A percentile compares a stretch with the other conserved stretches of the same genome.
phyloP scores from a whole-genome alignment of 2,329 filamentous ascomycete species.

The Aspergillus sclerotialis region DNA sequence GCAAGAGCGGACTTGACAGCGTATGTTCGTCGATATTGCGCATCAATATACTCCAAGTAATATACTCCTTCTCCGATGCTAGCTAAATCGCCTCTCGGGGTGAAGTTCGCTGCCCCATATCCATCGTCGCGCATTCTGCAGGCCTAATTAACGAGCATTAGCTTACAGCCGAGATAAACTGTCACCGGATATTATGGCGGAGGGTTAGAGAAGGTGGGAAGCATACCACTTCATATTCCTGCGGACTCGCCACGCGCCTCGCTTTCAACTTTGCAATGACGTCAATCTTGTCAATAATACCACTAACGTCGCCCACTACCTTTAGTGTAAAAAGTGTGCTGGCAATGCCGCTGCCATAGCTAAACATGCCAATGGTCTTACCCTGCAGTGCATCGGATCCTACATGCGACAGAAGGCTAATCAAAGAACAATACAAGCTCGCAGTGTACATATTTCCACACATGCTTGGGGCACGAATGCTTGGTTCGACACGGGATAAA shows the following conservation, averaged over 20 bases:
- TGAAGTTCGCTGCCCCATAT: too few species aligned
- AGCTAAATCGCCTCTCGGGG: too few species aligned
- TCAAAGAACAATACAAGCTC: conserved; percentile 44
- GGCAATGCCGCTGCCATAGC: not conserved
- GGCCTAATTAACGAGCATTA: too few species aligned
- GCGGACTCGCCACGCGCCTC: not conserved
- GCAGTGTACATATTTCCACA: conserved; percentile 52
- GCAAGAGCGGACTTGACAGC: too few species aligned
- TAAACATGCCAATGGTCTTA: not conserved
- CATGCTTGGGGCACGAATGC: conserved; percentile 63
- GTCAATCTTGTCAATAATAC: not conserved
- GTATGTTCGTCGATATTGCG: too few species aligned
- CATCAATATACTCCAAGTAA: too few species aligned
- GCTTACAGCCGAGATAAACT: too few species aligned
- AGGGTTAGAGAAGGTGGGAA: too few species aligned
- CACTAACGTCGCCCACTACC: not conserved
- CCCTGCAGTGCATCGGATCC: not conserved
- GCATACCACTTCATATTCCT: not conserved
- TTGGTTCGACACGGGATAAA: conserved; percentile 60
- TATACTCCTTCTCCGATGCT: too few species aligned
- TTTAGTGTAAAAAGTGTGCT: not conserved
- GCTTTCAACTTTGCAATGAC: not conserved
- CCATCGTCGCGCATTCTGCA: too few species aligned
- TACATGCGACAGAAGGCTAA: conserved; percentile 51
- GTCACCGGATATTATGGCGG: too few species aligned